Evolutionary conservation across 768 basidiomycete genomes (phyloP), one percentile per base, ranked within the genome.

Genomic region (Leccinum fibrillosum): DNA sequence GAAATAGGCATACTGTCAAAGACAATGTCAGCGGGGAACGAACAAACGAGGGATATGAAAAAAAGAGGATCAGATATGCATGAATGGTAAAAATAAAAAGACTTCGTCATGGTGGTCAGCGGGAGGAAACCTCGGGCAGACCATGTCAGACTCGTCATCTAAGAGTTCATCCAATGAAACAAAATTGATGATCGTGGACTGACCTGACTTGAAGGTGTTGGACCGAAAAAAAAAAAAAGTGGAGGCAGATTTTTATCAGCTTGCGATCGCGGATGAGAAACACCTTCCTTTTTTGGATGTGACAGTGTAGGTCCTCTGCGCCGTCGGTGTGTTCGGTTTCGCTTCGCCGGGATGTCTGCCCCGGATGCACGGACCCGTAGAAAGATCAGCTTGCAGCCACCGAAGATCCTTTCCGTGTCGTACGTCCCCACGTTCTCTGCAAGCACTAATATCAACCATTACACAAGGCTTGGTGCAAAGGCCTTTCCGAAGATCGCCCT

Each of bases 131-230:
- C 85, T 81, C 78, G 77, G 64, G 69, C 59, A 69, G 61, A 65
- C 71, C 71, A 68, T 70, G 74, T 93, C 92, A 78, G 92, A 94
- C 92, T 93, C 91, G 91, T 85, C 83, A 85, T 85, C 83, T 83
- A 72, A 56, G 62, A 60, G 66, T 63, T 83, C 82, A 83, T 85
- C 84, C 60, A 58, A 35, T 0, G 11, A 61, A 63, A 54, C 35
- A 60, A 25, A 45, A n/a, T 37, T 25, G 25, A 25, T 25, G 25
- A 60, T 45, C 48, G 55, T 37, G 0, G 4, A 35, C 71, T 64
- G 34, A 71, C 72, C 59, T 65, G 62, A 50, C 28, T 32, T 6
- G 47, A 49, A 21, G 42, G 23, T 57, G 60, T 49, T 17, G 53
- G 58, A 52, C 49, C 54, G 47, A 37, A 52, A 51, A 44, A 57